Evolutionary conservation across 805 yeast species (phyloP), one percentile per base, ranked within the genome.

Genomic region (Hagleromyces aurorensis): DNA sequence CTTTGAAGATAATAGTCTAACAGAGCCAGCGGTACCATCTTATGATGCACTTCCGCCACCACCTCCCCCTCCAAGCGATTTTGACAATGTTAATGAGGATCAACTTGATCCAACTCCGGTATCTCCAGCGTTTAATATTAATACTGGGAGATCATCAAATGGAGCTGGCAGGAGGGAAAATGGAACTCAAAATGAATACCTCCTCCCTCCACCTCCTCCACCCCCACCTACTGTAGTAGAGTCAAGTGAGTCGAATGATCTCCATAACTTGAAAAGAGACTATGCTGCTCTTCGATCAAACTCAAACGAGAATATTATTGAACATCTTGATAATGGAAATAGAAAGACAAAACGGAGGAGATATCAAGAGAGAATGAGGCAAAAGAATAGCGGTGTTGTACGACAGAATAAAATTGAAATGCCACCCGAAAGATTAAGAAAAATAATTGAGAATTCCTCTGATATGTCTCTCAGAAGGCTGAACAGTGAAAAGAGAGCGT

Each of bases 361-460:
- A 27, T 23, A 27, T 13, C 18, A 16, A 13, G 30, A 20, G 14
- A 29, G 72, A 31, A 68, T 71, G 37, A 59, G 64, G 34, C 64
- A 29, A 32, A 51, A 30, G 43, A 48, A 34, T 45, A 52, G 34
- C 19, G 67, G 78, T 9, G 59, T 62, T 24, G 73, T 75, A 7
- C 74, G 69, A 27, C 67, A 80, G 0, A 68, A 67, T 7, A 82
- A 82, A 48, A 68, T 75, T 1, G 86, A 83, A 41, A 79, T 87
- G 86, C 96, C 96, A 1, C 93, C 94, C 0, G 95, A 87, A 47
- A 96, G 87, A 58, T 59, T 89, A 14, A 67, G 98, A 24, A 84
- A 83, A 51, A 81, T 86, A 35, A 73, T 89, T 50, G 68, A 69
- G 29, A 84, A 77, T 37, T 94, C 85, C 46, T 86, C 86, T 1